Evolutionary conservation across 2,329 filamentous ascomycete species (phyloP).

Genomic region (Akanthomyces lecanii): DNA sequence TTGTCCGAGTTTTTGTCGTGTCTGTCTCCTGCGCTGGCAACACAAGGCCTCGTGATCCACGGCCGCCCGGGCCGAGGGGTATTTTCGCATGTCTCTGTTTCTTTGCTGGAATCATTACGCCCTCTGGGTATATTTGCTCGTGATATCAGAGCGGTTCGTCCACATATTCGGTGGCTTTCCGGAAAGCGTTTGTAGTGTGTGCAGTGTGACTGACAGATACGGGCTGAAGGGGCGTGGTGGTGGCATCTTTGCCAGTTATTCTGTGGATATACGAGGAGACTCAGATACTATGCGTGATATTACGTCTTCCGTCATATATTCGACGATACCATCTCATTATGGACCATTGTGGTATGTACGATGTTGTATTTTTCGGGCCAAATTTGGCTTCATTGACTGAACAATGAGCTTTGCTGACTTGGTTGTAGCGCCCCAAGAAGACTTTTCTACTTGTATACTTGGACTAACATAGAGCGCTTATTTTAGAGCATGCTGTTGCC

Average conservation of each 20-base stretch:
- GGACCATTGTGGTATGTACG: neutral
- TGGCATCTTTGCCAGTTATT: neutral
- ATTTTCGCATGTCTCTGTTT: neutral
- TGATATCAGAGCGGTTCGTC: neutral
- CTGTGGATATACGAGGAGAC: neutral
- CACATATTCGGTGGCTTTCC: neutral
- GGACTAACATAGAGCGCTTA: too few relatives aligned
- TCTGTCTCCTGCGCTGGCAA: neutral
- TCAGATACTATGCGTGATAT: neutral
- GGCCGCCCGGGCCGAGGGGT: neutral
- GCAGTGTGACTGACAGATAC: neutral
- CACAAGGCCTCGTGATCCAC: neutral
- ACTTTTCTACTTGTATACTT: too few relatives aligned
- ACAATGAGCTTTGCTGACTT: too few relatives aligned
- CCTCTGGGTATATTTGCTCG: neutral
- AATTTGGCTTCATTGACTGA: too few relatives aligned
- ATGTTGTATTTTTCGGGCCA: too few relatives aligned
- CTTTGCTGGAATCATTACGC: neutral
- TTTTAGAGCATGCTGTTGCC: too few relatives aligned
- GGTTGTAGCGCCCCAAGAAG: too few relatives aligned
- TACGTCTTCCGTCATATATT: neutral
- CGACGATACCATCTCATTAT: neutral
- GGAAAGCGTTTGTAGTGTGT: neutral
- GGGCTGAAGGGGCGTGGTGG: neutral
- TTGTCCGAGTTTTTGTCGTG: neutral